Evolutionary conservation across 345 rosid species (phyloP).

Genomic region (Citrus australasica): DNA sequence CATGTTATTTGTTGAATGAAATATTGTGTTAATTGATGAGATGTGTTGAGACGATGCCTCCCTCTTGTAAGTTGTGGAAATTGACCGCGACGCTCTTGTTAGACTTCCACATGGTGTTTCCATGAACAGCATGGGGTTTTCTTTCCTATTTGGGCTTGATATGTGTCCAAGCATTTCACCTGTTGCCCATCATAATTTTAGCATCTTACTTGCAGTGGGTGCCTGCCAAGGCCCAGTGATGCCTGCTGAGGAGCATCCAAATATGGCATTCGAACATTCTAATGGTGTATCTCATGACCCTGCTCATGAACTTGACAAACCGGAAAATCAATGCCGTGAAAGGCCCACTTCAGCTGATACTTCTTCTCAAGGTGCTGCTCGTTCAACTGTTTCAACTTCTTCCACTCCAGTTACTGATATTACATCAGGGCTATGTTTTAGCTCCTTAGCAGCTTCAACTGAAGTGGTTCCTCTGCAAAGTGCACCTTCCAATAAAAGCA

Average conservation of each 20-base stretch:
- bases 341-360: constrained; percentile 30
- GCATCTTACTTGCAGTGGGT: constrained; percentile 29
- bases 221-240: constrained; percentile 32
- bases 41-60: neutral
- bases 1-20: neutral
- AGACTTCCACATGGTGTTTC: neutral
- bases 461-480: constrained; percentile 42
- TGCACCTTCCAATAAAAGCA: constrained; percentile 38
- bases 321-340: constrained; percentile 36
- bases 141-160: neutral
- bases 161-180: neutral
- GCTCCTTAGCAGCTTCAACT: constrained; percentile 33
- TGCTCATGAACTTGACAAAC: constrained; percentile 26
- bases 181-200: constrained; percentile 13
- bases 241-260: constrained; percentile 29
- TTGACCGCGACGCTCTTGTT: neutral
- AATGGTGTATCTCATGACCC: constrained; percentile 30
- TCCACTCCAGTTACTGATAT: constrained; percentile 24
- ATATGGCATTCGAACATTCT: constrained; percentile 18
- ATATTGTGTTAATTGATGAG: neutral
- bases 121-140: neutral
- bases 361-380: constrained; percentile 25
- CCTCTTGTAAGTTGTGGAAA: neutral
- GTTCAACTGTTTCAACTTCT: constrained; percentile 33
- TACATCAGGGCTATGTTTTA: constrained; percentile 22